Evolutionary conservation across 148 eudicot species (phyloP).

Genomic region (Spergularia marina): DNA sequence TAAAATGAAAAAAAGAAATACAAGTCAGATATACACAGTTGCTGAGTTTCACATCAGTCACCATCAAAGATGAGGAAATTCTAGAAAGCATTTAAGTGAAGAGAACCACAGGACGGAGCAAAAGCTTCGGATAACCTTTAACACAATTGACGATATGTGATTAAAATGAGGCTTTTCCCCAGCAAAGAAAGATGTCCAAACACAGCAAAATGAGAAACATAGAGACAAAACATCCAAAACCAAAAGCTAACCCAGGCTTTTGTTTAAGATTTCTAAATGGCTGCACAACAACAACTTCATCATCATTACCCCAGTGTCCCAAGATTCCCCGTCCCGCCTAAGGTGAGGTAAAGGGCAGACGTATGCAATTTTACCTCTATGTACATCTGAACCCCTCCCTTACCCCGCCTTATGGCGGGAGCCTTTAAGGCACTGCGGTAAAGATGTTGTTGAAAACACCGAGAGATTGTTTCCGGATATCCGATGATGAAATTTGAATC

Average conservation of each 20-base stretch:
- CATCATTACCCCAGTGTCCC: too few relatives aligned
- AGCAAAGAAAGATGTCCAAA: not conserved
- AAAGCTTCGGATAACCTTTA: conserved; percentile 7
- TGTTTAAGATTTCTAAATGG: not conserved
- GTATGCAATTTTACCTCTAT: too few relatives aligned
- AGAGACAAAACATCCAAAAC: conserved; percentile 7
- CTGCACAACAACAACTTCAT: too few relatives aligned
- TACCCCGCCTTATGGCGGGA: too few relatives aligned
- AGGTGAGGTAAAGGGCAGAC: too few relatives aligned
- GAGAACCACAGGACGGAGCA: not conserved
- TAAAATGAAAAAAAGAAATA: not conserved
- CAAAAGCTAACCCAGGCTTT: not conserved
- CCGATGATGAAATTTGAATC: too few relatives aligned
- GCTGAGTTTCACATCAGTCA: not conserved
- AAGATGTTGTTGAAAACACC: too few relatives aligned
- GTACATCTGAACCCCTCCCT: too few relatives aligned
- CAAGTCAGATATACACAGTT: conserved; percentile 1
- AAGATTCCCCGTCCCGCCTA: too few relatives aligned
- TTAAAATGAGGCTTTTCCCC: not conserved
- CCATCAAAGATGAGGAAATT: not conserved
- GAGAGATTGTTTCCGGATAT: too few relatives aligned
- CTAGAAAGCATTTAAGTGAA: conserved; percentile 8
- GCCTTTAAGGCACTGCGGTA: too few relatives aligned
- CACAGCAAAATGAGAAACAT: not conserved
- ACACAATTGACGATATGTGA: not conserved